Percentiles rank a stretch among this genome's conserved stretches.
phyloP scores from a whole-genome alignment of 805 yeast genomes.

The Barnettozyma siamensis region DNA sequence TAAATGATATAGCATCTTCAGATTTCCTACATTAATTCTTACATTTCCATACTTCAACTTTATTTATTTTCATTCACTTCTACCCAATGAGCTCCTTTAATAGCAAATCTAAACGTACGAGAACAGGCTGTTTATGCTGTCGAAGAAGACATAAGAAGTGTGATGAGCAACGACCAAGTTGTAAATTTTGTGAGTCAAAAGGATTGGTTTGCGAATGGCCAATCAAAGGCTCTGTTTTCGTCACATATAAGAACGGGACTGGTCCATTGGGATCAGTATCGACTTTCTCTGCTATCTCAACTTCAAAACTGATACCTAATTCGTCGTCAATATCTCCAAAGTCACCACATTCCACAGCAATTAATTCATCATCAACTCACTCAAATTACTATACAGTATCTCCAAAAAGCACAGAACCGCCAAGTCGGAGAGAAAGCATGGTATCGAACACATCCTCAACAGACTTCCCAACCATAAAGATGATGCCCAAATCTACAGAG shows the following conservation, averaged over 20 bases:
- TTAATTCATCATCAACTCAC: background rate
- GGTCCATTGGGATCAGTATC: background rate
- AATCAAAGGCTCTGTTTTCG: conserved; percentile 15
- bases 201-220: conserved; percentile 23
- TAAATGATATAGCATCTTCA: background rate
- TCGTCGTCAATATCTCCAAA: background rate
- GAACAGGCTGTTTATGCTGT: conserved; percentile 54
- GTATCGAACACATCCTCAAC: background rate
- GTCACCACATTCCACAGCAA: background rate
- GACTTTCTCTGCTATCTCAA: background rate
- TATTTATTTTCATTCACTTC: too few species aligned
- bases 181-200: conserved; percentile 39
- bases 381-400: background rate
- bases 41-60: too few species aligned
- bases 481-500: background rate
- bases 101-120: conserved; percentile 29
- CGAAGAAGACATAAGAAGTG: conserved; percentile 59
- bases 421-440: background rate
- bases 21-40: too few species aligned
- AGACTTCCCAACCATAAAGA: background rate
- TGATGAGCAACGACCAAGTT: conserved; percentile 42
- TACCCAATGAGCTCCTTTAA: background rate
- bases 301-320: background rate
- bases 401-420: background rate
- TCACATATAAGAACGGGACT: conserved; percentile 8